Evolutionary conservation across 179 eudicot species (phyloP).

Genomic region (Sideroxylon spinosum): DNA sequence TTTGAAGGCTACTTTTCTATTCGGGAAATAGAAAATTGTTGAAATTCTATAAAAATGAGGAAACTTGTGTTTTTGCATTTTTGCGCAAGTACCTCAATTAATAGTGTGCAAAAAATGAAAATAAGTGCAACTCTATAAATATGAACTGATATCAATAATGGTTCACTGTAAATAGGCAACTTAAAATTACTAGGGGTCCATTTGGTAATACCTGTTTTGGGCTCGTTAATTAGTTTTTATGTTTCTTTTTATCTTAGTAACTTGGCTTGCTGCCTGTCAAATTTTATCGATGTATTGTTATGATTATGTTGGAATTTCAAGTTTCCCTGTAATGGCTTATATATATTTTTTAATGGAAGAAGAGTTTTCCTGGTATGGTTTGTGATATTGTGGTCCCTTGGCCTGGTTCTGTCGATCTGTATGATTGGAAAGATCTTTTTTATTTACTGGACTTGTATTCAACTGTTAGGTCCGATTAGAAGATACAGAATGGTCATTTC

Average conservation of each 20-base stretch:
- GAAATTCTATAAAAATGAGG: not conserved
- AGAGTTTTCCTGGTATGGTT: not conserved
- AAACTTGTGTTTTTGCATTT: too few species aligned
- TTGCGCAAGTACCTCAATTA: too few species aligned
- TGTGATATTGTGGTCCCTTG: not conserved
- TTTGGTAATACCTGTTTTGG: too few species aligned
- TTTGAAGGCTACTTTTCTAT: not conserved
- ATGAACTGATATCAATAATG: not conserved
- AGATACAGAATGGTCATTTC: slow-evolving; percentile 84
- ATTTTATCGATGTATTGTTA: not conserved
- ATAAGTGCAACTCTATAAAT: not conserved
- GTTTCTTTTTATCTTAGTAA: not conserved
- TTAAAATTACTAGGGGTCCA: not conserved
- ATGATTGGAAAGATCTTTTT: not conserved
- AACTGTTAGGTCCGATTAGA: slow-evolving; percentile 52
- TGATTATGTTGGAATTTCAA: not conserved
- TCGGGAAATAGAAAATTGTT: not conserved
- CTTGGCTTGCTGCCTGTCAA: too few species aligned
- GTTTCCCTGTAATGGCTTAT: too few species aligned
- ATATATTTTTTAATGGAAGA: too few species aligned
- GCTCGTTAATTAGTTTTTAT: not conserved
- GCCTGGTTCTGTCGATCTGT: not conserved
- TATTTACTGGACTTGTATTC: slow-evolving; percentile 1
- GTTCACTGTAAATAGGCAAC: not conserved
- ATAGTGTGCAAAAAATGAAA: not conserved